Evolutionary conservation across 495 filamentous ascomycete species (phyloP).

Genomic region (Wilcoxina mikolae): DNA sequence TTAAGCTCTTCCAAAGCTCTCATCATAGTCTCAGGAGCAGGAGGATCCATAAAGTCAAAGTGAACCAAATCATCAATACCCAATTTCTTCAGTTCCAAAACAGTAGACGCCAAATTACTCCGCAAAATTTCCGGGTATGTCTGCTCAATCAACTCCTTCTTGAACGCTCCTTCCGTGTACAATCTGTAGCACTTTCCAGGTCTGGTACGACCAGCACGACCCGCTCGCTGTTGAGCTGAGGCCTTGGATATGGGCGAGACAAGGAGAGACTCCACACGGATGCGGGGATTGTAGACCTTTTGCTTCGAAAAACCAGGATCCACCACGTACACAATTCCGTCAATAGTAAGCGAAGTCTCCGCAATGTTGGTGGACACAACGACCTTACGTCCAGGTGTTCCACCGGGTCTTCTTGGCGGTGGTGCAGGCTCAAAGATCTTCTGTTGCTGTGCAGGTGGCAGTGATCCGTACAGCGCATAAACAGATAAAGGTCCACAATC

Average conservation of each 20-base stretch:
- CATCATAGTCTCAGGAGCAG: conserved; percentile 97
- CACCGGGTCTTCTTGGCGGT: conserved; percentile 51
- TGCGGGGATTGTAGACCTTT: conserved; percentile 96
- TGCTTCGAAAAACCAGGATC: conserved; percentile 99
- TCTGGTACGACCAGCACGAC: conserved; percentile 94
- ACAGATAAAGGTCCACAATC: conserved; percentile 80
- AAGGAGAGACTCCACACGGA: conserved; percentile 87
- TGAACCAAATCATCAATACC: conserved; percentile 93
- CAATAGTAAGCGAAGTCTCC: conserved; percentile 92
- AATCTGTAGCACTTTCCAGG: conserved; percentile 96
- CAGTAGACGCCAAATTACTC: conserved; percentile 85
- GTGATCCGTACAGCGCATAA: conserved; percentile 85
- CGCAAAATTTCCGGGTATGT: conserved; percentile 92
- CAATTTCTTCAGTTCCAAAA: conserved; percentile 93
- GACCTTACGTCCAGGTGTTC: conserved; percentile 79
- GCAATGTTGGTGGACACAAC: conserved; percentile 97
- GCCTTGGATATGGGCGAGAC: conserved; percentile 96
- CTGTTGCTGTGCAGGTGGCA: conserved; percentile 86
- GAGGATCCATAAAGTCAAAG: conserved; percentile 97
- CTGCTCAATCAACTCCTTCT: conserved; percentile 93
- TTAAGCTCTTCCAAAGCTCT: conserved; percentile 95
- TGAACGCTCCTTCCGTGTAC: conserved; percentile 92
- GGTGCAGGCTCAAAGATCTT: conserved; percentile 87
- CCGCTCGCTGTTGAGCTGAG: conserved; percentile 93
- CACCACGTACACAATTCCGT: conserved; percentile 97